A percentile compares a stretch with the other conserved stretches of the same genome.
These are phyloP conservation scores for Ceratobasidium sp. DNA, from an alignment of 1,284 basidiomycete genomes.

Conservation along the genomic window DNA sequence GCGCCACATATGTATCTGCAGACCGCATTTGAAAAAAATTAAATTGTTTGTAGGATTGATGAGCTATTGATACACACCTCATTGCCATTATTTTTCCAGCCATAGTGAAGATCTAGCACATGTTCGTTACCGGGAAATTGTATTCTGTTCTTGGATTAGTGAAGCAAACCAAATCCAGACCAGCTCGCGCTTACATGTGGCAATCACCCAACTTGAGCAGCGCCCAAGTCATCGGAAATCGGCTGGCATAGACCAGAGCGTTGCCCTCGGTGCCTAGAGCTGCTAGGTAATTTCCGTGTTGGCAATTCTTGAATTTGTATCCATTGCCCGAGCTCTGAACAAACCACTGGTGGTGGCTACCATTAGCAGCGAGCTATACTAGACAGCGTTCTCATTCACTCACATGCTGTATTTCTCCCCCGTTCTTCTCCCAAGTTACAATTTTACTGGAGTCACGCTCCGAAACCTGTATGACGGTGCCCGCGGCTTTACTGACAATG, in stretches of 20 bases:
- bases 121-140: not conserved
- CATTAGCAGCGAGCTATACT: not conserved
- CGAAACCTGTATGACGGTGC: slow-evolving; percentile 27
- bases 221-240: slow-evolving; percentile 31
- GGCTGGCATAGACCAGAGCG: slow-evolving; percentile 15
- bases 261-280: not conserved
- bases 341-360: slow-evolving; percentile 8
- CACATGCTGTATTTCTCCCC: slow-evolving; percentile 9
- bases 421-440: slow-evolving; percentile 18
- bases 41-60: not conserved
- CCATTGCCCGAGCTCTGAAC: slow-evolving; percentile 30
- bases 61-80: not conserved
- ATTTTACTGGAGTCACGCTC: slow-evolving; percentile 18
- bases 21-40: not conserved
- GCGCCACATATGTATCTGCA: not conserved
- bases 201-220: slow-evolving; percentile 13
- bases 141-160: too few species aligned
- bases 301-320: slow-evolving; percentile 27
- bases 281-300: slow-evolving; percentile 18
- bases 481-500: slow-evolving; percentile 10
- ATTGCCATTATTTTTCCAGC: not conserved
- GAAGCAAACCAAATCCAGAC: not conserved
- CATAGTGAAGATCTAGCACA: not conserved
- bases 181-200: slow-evolving; percentile 7
- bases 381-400: not conserved